A percentile compares a stretch with the other conserved stretches of the same genome.
These are phyloP conservation scores for Gigaspora rosea DNA, from an alignment of 192 early-diverging fungal species.

Conservation along the genomic window DNA sequence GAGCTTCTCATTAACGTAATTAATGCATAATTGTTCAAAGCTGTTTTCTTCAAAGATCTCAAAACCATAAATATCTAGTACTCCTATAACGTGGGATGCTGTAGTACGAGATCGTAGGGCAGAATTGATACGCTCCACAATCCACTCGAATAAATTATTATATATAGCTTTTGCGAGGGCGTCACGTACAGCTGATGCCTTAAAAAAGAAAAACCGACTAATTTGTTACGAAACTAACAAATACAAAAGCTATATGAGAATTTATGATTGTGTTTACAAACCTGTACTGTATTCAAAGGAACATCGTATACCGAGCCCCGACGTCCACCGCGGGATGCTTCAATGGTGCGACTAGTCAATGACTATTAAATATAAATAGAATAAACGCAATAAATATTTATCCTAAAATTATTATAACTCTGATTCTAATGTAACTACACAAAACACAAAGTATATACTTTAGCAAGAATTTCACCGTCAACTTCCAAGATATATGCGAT, in stretches of 20 bases:
- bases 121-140: slow-evolving; percentile 89
- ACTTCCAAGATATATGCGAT: slow-evolving; percentile 75
- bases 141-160: slow-evolving; percentile 97
- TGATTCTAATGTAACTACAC: background rate
- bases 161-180: slow-evolving; percentile 94
- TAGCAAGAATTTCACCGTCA: slow-evolving; percentile 58
- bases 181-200: slow-evolving; percentile 84
- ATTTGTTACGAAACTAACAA: background rate
- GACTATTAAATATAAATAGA: slow-evolving; percentile 32
- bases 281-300: slow-evolving; percentile 85
- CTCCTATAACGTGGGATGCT: slow-evolving; percentile 77
- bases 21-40: slow-evolving; percentile 99
- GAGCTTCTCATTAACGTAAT: slow-evolving; percentile 96
- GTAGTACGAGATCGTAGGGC: slow-evolving; percentile 72
- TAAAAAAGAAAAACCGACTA: background rate
- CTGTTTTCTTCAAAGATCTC: slow-evolving; percentile 95
- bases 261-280: background rate
- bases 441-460: slow-evolving; percentile 31
- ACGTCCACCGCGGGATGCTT: slow-evolving; percentile 74
- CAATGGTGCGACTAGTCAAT: slow-evolving; percentile 69
- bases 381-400: background rate
- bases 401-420: no score
- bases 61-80: slow-evolving; percentile 98
- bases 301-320: slow-evolving; percentile 81
- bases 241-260: background rate